Evolutionary conservation across 768 basidiomycete genomes (phyloP).

Genomic region (Lactarius sanguifluus): DNA sequence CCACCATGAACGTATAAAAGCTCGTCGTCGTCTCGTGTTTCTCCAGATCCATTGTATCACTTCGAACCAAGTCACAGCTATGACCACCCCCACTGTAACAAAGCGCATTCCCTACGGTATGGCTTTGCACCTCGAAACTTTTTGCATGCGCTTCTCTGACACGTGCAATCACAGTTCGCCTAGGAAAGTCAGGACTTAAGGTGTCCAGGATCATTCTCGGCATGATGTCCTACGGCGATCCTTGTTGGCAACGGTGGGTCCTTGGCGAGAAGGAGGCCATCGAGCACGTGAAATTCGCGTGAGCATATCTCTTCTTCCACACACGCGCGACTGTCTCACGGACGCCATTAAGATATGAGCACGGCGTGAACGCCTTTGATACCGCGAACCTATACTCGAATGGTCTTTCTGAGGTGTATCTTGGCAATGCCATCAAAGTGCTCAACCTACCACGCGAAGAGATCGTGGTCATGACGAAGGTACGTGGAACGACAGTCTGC

Average conservation of each 20-base stretch:
- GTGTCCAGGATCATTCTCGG: conserved; percentile 67
- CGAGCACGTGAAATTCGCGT: conserved; percentile 33
- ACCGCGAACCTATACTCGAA: conserved; percentile 46
- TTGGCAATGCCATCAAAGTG: conserved; percentile 46
- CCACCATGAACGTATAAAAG: not conserved
- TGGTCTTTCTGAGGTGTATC: conserved; percentile 38
- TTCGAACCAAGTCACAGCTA: not conserved
- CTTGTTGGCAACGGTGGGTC: conserved; percentile 37
- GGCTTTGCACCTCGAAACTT: not conserved
- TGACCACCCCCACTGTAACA: conserved; percentile 15
- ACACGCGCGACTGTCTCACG: conserved; percentile 21
- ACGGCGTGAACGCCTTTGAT: conserved; percentile 64
- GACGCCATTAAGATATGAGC: conserved; percentile 44
- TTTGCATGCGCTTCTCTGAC: not conserved
- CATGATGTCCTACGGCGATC: conserved; percentile 54
- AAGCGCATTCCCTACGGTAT: conserved; percentile 21
- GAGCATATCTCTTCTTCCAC: conserved; percentile 28
- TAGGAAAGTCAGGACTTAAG: conserved; percentile 56
- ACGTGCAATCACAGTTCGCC: conserved; percentile 29
- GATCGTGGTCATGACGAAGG: conserved; percentile 48
- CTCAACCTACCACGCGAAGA: conserved; percentile 43
- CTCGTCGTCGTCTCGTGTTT: not conserved
- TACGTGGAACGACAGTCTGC: conserved; percentile 7
- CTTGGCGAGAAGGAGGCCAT: conserved; percentile 34
- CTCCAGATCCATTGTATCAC: not conserved